Evolutionary conservation across 164 flowering plant genomes (phyloP).

Genomic region (Santalum album): DNA sequence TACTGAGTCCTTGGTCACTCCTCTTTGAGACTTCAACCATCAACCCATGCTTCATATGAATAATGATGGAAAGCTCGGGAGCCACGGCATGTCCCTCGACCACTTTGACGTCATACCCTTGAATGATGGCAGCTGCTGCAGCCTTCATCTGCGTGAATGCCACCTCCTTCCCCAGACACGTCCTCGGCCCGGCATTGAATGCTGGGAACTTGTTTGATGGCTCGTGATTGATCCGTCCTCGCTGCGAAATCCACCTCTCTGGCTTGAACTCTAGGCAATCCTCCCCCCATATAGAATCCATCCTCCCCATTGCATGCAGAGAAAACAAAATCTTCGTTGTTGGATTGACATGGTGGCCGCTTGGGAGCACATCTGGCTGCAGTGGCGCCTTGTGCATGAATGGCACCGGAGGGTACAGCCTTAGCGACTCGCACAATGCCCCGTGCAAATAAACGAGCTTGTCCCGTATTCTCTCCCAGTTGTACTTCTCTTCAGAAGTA

Average conservation of each 20-base stretch:
- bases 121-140: slow-evolving; percentile 15
- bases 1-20: too few species aligned
- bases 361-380: neutral
- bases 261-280: neutral
- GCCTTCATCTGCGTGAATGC: slow-evolving; percentile 13
- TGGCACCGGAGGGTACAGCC: neutral
- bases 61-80: neutral
- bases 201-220: neutral
- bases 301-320: neutral
- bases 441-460: neutral
- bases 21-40: neutral
- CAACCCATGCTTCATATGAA: neutral
- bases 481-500: slow-evolving; percentile 28
- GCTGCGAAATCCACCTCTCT: neutral
- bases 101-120: neutral
- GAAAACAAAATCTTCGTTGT: neutral
- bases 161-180: slow-evolving; percentile 21
- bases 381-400: neutral
- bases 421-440: neutral
- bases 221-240: neutral
- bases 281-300: neutral
- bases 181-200: slow-evolving; percentile 1
- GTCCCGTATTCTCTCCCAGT: slow-evolving; percentile 41
- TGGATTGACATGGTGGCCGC: neutral
- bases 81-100: neutral